These are phyloP conservation scores for Papiliotrema laurentii DNA, from an alignment of 1,284 basidiomycete species.

Conservation along the genomic window DNA sequence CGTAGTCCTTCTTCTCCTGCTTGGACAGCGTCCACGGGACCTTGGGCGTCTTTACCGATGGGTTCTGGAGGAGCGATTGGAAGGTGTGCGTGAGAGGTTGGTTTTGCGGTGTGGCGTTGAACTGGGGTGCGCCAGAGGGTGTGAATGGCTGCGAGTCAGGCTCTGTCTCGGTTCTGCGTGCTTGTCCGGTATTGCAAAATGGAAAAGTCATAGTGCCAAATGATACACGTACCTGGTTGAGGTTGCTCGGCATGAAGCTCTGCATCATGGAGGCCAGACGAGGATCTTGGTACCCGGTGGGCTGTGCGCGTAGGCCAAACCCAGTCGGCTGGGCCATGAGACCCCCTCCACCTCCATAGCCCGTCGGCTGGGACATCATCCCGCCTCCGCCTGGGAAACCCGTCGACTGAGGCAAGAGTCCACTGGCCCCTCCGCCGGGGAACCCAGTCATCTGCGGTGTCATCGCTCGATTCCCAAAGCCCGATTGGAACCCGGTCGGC, in stretches of 20 bases:
- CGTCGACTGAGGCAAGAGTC: slow-evolving; percentile 42
- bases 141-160: slow-evolving; percentile 30
- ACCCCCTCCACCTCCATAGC: slow-evolving; percentile 48
- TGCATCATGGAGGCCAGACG: slow-evolving; percentile 76
- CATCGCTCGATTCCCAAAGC: slow-evolving; percentile 14
- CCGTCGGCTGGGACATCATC: slow-evolving; percentile 45
- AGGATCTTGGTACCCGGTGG: slow-evolving; percentile 59
- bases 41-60: slow-evolving; percentile 65
- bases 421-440: slow-evolving; percentile 32
- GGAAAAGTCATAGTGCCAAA: background rate
- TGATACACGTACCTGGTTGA: slow-evolving; percentile 37
- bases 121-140: slow-evolving; percentile 55
- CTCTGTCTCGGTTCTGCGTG: slow-evolving; percentile 1
- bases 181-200: background rate
- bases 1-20: slow-evolving; percentile 94
- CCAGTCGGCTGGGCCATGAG: slow-evolving; percentile 74
- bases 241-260: slow-evolving; percentile 67
- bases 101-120: slow-evolving; percentile 45
- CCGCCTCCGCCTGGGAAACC: slow-evolving; percentile 54
- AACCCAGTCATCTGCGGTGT: slow-evolving; percentile 25
- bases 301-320: slow-evolving; percentile 39
- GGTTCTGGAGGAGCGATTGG: slow-evolving; percentile 55
- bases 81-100: slow-evolving; percentile 56
- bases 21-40: slow-evolving; percentile 85
- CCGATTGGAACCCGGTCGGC: slow-evolving; percentile 5